These are phyloP conservation scores for Begonia peltatifolia DNA, from an alignment of 306 rosid species.

Conservation along the genomic window DNA sequence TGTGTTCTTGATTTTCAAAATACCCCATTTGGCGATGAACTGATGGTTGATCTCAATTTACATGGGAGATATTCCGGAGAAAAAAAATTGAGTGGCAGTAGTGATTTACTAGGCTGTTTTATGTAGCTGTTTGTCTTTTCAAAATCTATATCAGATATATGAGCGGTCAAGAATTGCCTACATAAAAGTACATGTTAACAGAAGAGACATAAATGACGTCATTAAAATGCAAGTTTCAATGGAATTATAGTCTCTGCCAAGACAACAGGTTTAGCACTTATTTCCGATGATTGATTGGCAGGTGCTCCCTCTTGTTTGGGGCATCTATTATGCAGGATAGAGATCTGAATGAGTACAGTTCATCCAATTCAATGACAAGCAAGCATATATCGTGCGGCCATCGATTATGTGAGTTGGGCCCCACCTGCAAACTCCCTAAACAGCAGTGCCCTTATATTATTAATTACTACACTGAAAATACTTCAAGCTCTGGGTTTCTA, in stretches of 20 bases:
- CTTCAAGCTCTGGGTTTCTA: constrained; percentile 85
- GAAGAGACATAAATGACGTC: too few relatives aligned
- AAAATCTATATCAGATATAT: too few relatives aligned
- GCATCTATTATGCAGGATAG: constrained; percentile 99
- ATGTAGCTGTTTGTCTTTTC: too few relatives aligned
- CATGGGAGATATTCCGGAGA: too few relatives aligned
- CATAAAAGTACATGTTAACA: too few relatives aligned
- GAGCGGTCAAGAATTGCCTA: too few relatives aligned
- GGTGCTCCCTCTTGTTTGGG: constrained; percentile 94
- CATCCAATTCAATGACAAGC: constrained; percentile 67
- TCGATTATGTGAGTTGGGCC: constrained; percentile 50
- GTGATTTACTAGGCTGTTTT: too few relatives aligned
- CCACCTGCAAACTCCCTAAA: constrained; percentile 52
- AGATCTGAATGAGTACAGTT: constrained; percentile 78
- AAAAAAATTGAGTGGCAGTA: too few relatives aligned
- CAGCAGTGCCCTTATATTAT: constrained; percentile 57
- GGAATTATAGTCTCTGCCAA: constrained; percentile 23
- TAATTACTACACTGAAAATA: constrained; percentile 54
- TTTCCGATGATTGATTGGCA: constrained; percentile 96
- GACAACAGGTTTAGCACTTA: constrained; percentile 74
- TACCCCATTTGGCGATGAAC: too few relatives aligned
- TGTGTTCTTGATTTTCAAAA: too few relatives aligned
- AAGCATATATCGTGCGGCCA: constrained; percentile 70
- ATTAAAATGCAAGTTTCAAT: constrained; percentile 13
- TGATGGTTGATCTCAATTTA: too few relatives aligned